Evolutionary conservation across 2,329 filamentous ascomycete species (phyloP).

Genomic region (Pseudogymnoascus sp.): DNA sequence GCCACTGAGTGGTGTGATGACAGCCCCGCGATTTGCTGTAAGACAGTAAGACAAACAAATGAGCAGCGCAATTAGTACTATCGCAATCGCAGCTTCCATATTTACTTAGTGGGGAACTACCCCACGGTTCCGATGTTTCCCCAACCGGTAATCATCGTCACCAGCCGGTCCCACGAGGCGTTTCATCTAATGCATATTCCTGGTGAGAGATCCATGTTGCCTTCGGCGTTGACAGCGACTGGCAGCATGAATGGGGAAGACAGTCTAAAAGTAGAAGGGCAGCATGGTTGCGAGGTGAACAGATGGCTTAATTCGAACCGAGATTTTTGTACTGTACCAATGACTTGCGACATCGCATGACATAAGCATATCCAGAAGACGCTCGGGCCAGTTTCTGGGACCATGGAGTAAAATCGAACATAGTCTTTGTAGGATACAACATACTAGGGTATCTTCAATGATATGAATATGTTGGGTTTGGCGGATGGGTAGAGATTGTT

Average conservation of each 20-base stretch:
- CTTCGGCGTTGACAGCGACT: background rate
- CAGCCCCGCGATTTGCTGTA: background rate
- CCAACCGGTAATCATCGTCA: background rate
- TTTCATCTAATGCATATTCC: conserved; percentile 4
- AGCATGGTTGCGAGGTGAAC: background rate
- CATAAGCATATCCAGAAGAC: background rate
- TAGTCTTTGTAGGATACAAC: background rate
- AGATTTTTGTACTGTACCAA: background rate
- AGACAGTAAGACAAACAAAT: background rate
- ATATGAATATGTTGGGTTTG: background rate
- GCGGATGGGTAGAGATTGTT: background rate
- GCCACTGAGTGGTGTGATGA: background rate
- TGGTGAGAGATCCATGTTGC: background rate
- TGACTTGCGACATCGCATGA: background rate
- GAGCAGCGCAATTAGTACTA: background rate
- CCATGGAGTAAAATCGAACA: background rate
- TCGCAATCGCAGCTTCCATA: background rate
- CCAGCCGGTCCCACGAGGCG: background rate
- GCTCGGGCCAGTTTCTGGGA: background rate
- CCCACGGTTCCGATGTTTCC: conserved; percentile 4
- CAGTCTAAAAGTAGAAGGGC: background rate
- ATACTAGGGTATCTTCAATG: background rate
- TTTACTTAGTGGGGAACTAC: conserved; percentile 1
- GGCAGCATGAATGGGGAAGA: background rate
- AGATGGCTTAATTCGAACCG: background rate